Evolutionary conservation across 2,329 filamentous ascomycete genomes (phyloP).

Genomic region (Ceratocystis alfenasii): DNA sequence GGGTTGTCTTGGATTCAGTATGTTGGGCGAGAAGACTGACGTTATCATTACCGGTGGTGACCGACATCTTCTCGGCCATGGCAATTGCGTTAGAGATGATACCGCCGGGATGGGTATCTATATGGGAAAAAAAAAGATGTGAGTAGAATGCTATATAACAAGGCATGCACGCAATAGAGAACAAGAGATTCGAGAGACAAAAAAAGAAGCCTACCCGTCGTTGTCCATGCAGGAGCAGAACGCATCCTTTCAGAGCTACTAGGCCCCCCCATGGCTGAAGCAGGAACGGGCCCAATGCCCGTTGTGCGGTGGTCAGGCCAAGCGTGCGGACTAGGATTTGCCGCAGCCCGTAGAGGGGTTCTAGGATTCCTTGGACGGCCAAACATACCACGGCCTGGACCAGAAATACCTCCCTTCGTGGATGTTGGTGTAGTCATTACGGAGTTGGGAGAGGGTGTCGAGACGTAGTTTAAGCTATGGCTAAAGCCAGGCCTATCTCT

Average conservation of each 20-base stretch:
- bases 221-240: not conserved
- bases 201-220: slow-evolving; percentile 3
- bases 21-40: slow-evolving; percentile 65
- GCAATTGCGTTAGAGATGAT: slow-evolving; percentile 91
- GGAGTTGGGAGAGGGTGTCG: not conserved
- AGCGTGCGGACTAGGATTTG: slow-evolving; percentile 4
- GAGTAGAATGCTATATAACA: slow-evolving; percentile 21
- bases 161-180: not conserved
- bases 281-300: slow-evolving; percentile 20
- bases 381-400: slow-evolving; percentile 72
- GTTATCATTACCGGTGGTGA: slow-evolving; percentile 60
- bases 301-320: slow-evolving; percentile 19
- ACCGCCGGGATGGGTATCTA: slow-evolving; percentile 45
- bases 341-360: slow-evolving; percentile 47
- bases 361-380: slow-evolving; percentile 53
- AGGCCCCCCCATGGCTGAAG: slow-evolving; percentile 26
- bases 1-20: slow-evolving; percentile 45
- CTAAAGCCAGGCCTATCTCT: not conserved
- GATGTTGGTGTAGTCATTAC: not conserved
- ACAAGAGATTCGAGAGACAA: not conserved
- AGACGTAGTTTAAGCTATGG: not conserved
- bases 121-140: not conserved
- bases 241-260: slow-evolving; percentile 35
- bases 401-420: slow-evolving; percentile 56
- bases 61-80: slow-evolving; percentile 61